These are phyloP conservation scores for Monilinia fructigena DNA, from an alignment of 2,329 filamentous ascomycete genomes.

Conservation along the genomic window DNA sequence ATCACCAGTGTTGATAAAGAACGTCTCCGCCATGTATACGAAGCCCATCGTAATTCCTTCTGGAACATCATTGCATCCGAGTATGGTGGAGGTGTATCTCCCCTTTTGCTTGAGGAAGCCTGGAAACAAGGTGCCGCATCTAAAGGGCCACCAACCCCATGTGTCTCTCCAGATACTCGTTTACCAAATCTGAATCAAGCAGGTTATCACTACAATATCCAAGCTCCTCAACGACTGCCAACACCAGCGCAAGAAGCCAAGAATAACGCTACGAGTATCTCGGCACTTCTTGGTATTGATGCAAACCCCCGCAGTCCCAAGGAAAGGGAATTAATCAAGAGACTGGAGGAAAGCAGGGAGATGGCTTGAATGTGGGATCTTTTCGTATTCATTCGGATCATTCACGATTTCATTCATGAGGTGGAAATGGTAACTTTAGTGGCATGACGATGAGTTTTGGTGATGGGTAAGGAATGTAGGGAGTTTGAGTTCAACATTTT, in stretches of 20 bases:
- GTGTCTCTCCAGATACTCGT: conserved; percentile 38
- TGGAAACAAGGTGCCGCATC: conserved; percentile 49
- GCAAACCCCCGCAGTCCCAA: conserved; percentile 42
- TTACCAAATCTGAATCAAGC: conserved; percentile 22
- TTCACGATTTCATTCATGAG: background rate
- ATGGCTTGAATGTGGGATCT: conserved; percentile 26
- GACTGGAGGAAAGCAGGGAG: conserved; percentile 50
- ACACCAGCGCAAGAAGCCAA: conserved; percentile 47
- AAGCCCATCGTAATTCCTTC: conserved; percentile 66
- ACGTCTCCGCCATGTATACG: conserved; percentile 69
- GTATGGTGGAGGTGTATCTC: conserved; percentile 63
- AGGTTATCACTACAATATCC: conserved; percentile 33
- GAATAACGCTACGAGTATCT: conserved; percentile 53
- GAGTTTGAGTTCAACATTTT: background rate
- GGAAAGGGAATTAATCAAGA: conserved; percentile 57
- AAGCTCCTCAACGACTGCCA: conserved; percentile 52
- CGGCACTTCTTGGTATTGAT: conserved; percentile 57
- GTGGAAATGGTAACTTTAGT: conserved; percentile 3
- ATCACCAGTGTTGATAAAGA: conserved; percentile 51
- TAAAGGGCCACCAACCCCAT: conserved; percentile 41
- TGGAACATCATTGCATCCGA: conserved; percentile 71
- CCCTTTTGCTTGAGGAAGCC: conserved; percentile 66
- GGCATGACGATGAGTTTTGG: background rate
- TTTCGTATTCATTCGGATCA: background rate
- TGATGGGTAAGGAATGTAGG: background rate